Evolutionary conservation across 2,329 filamentous ascomycete species (phyloP).

Genomic region (Hirsutella rhossiliensis): DNA sequence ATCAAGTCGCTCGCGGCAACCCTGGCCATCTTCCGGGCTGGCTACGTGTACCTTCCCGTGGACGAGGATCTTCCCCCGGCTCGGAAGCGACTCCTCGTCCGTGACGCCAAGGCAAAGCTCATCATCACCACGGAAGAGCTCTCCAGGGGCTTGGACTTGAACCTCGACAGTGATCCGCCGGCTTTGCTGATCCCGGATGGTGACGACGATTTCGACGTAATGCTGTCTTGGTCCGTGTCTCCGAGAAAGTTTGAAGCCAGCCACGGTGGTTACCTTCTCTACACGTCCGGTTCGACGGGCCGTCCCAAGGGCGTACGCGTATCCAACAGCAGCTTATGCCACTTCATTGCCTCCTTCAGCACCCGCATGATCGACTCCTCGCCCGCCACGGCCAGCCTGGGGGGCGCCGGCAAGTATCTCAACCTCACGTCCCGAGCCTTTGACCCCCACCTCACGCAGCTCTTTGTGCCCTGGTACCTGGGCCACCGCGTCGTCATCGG

Average conservation of each 20-base stretch:
- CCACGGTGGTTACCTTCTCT: constrained; percentile 45
- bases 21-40: constrained; percentile 50
- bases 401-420: constrained; percentile 12
- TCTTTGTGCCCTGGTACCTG: constrained; percentile 8
- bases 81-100: constrained; percentile 47
- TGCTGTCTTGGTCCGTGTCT: constrained; percentile 1
- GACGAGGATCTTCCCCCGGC: constrained; percentile 47
- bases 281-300: constrained; percentile 56
- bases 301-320: constrained; percentile 53
- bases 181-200: constrained; percentile 4
- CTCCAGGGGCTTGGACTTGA: constrained; percentile 4
- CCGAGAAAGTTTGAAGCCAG: neutral
- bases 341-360: constrained; percentile 5
- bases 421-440: constrained; percentile 12
- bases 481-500: constrained; percentile 1
- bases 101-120: constrained; percentile 39
- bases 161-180: constrained; percentile 1
- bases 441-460: constrained; percentile 11
- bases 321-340: constrained; percentile 39
- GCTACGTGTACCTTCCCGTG: constrained; percentile 50
- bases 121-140: constrained; percentile 32
- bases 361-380: constrained; percentile 5
- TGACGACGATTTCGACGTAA: constrained; percentile 2
- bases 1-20: constrained; percentile 52
- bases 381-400: constrained; percentile 6